These are phyloP conservation scores for Sclerotinia nivalis DNA, from an alignment of 2,329 filamentous ascomycete genomes.

Conservation along the genomic window DNA sequence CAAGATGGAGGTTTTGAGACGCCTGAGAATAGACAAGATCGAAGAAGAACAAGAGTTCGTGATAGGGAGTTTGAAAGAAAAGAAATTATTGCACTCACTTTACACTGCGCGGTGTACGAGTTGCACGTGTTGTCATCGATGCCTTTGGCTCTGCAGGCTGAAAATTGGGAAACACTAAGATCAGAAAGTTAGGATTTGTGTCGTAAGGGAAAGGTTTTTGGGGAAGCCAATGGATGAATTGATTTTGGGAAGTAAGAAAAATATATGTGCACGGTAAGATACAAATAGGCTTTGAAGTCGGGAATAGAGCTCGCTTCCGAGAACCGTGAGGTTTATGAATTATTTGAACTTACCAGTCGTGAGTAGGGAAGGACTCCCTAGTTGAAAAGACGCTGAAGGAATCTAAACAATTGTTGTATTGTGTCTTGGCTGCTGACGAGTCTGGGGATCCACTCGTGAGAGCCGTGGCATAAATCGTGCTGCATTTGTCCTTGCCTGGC, in stretches of 20 bases:
- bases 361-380: background rate
- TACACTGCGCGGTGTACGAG: slow-evolving; percentile 27
- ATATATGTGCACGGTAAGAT: background rate
- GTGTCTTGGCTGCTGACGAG: slow-evolving; percentile 19
- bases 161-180: slow-evolving; percentile 20
- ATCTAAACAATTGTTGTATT: slow-evolving; percentile 28
- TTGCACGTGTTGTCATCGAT: slow-evolving; percentile 27
- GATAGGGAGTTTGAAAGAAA: no score
- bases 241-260: background rate
- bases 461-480: slow-evolving; percentile 27
- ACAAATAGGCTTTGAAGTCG: background rate
- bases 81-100: slow-evolving; percentile 1
- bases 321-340: background rate
- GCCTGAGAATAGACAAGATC: background rate
- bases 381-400: slow-evolving; percentile 27
- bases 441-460: slow-evolving; percentile 26
- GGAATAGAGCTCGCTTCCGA: no score
- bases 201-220: no score
- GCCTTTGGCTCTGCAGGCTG: slow-evolving; percentile 21
- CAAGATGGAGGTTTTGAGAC: background rate
- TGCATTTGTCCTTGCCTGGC: slow-evolving; percentile 27
- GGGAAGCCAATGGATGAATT: no score
- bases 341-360: background rate
- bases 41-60: background rate
- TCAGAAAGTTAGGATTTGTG: background rate